Base-by-base conservation (phyloP, 2,329 filamentous ascomycete genomes). In the Hypoxylon sp. region DNA sequence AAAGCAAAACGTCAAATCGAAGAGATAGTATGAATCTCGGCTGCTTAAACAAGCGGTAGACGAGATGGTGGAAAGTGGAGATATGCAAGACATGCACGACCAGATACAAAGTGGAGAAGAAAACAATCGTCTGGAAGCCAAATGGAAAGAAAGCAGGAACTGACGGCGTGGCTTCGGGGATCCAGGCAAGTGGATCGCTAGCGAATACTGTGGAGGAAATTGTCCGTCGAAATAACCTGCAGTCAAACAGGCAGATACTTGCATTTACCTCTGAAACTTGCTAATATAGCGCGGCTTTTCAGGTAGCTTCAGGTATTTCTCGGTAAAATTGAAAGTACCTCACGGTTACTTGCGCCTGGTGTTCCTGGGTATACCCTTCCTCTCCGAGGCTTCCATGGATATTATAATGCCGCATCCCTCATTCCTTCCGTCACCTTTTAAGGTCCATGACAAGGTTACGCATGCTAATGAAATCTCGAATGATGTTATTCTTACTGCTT, bases 211-310 rank as follows among this genome's bases (percentile, higher is more conserved):
- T 69, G 71, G 71, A 69, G 69, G 44, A 69, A 69, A 73, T 47
- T 63, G 62, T 68, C 71, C 69, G 70, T 65, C 17, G 11, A 51
- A 63, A 21, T 42, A 63, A 72, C 68, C 70, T 72, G 66, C 68
- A 68, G 70, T 69, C 68, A 70, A 65, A 65, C 51, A 51, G 55
- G 57, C 51, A 65, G 65, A 44, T 70, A 72, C 70, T 24, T 67
- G 8, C 21, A 3, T 66, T n/a, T 17, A 72, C 64, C 62, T 70
- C 19, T 35, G 50, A 68, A 65, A 58, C 56, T 17, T 19, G 31
- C 47, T 47, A 19, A 6, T 21, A 47, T 52, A 42, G 58, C 65
- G 56, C 29, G 31, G 56, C 19, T 52, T n/a, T 58, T 19, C 35
- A 53, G 17, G 69, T 70, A 70, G 42, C 52, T 62, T 42, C 11